phyloP scores from a whole-genome alignment of 768 basidiomycete genomes.

The Crepidotus variabilis region DNA sequence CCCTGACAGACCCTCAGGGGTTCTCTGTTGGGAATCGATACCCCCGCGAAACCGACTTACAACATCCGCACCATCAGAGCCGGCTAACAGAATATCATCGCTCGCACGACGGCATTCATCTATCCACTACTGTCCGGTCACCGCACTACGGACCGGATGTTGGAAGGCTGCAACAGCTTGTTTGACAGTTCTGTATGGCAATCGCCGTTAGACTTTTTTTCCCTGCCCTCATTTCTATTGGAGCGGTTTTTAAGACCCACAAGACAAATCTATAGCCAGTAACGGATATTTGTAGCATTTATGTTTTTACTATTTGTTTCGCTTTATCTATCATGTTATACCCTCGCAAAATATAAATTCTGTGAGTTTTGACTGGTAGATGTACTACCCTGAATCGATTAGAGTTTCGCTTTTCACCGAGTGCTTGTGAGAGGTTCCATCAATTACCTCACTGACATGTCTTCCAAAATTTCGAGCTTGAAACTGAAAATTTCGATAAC shows the following conservation, averaged over 20 bases:
- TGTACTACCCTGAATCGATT: neutral
- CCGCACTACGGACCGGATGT: constrained; percentile 41
- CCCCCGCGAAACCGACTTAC: constrained; percentile 43
- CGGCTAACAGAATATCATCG: constrained; percentile 44
- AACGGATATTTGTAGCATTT: neutral
- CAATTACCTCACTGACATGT: neutral
- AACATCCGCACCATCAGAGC: constrained; percentile 34
- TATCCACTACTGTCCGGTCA: constrained; percentile 27
- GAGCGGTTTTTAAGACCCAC: neutral
- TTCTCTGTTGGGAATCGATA: constrained; percentile 47
- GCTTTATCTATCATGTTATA: neutral
- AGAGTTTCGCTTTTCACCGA: neutral
- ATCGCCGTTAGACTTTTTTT: neutral
- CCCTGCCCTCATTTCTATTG: neutral
- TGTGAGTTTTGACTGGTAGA: neutral
- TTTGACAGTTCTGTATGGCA: neutral
- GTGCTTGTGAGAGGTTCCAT: neutral
- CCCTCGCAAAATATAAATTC: neutral
- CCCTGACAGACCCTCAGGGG: constrained; percentile 54
- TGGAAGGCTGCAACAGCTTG: constrained; percentile 14
- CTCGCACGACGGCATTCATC: constrained; percentile 29
- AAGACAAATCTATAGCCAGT: neutral
- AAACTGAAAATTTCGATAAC: neutral
- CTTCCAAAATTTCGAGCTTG: neutral
- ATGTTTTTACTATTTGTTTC: neutral